phyloP scores from a whole-genome alignment of 352 stramenopile species.

The Phytophthora syringae region DNA sequence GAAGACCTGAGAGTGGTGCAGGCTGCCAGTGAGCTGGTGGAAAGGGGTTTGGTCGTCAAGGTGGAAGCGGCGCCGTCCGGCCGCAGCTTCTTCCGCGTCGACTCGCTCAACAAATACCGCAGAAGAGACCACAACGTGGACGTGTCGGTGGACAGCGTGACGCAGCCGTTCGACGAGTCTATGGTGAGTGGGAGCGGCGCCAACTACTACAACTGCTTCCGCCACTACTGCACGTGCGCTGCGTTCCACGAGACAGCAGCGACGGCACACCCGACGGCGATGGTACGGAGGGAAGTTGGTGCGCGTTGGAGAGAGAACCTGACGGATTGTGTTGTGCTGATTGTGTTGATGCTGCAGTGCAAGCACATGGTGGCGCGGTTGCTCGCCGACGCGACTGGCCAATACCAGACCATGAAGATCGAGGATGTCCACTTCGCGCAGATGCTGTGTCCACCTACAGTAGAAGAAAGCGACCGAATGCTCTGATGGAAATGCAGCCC shows the following conservation, averaged over 20 bases:
- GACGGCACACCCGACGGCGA: slow-evolving; percentile 47
- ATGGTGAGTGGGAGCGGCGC: slow-evolving; percentile 47
- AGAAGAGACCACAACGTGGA: slow-evolving; percentile 17
- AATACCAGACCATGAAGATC: slow-evolving; percentile 57
- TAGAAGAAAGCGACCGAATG: neutral
- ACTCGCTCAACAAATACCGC: slow-evolving; percentile 70
- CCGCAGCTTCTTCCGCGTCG: slow-evolving; percentile 68
- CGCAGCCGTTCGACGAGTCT: slow-evolving; percentile 53
- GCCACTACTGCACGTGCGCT: slow-evolving; percentile 71
- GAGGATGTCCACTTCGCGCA: slow-evolving; percentile 62
- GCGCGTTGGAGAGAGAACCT: neutral
- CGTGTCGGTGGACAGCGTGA: slow-evolving; percentile 23
- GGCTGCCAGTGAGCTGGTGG: slow-evolving; percentile 61
- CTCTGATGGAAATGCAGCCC: too few relatives aligned
- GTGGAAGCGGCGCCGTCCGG: slow-evolving; percentile 53
- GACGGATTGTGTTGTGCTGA: neutral
- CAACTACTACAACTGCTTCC: slow-evolving; percentile 80
- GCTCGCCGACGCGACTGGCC: slow-evolving; percentile 58
- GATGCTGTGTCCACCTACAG: slow-evolving; percentile 54
- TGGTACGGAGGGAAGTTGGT: slow-evolving; percentile 42
- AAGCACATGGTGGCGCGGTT: slow-evolving; percentile 76
- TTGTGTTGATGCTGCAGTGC: slow-evolving; percentile 41
- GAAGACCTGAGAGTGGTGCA: slow-evolving; percentile 60
- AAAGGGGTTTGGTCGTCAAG: slow-evolving; percentile 49
- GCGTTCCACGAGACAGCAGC: slow-evolving; percentile 56